Base-by-base conservation (phyloP, 1,284 basidiomycete species). In the Psilocybe mexicana region DNA sequence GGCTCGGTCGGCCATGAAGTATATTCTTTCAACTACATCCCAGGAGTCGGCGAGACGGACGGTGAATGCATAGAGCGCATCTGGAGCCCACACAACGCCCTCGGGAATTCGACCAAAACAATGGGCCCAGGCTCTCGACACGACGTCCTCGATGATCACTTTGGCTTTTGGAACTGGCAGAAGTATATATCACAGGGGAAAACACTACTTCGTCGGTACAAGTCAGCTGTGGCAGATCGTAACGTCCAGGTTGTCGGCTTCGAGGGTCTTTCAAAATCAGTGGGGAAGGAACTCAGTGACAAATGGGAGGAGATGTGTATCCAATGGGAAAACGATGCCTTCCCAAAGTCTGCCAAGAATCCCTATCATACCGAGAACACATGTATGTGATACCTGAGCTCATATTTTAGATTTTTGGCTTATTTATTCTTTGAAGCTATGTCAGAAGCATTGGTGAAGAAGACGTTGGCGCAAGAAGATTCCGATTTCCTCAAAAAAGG, bases 81-180 rank as follows among this genome's bases (percentile, higher is more conserved):
- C 3, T 53, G 52, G 52, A 14, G n/a, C 8, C 42, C 52, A 2
- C 52, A 58, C 30, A 61, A 61, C 42, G 26, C 35, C 1, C n/a
- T 58, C 14, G 60, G 56, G 23, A 58, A 56, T 38, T 48, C 56
- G 2, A 61, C 56, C 0, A 61, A 61, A 53, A 56, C 36, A 1
- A 47, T 52, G 24, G 60, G 57, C 1, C 56, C 60, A 0, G 57
- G 56, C 1, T 58, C 60, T n/a, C 46, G 56, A 12, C 60, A 61
- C 1, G 52, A 55, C 28, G 51, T 56, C 1, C 44, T 61, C 11
- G 60, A 61, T 50, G 56, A 61, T 24, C 54, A 61, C 43, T 58
- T 61, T 33, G 35, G 45, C 1, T 48, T 48, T 38, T 58, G 57
- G 56, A 61, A 61, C 33, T 61, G 55, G 55, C 14, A 25, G 11